phyloP scores from a whole-genome alignment of 1,284 basidiomycete species.

The Cutaneotrichosporon cutaneum region DNA sequence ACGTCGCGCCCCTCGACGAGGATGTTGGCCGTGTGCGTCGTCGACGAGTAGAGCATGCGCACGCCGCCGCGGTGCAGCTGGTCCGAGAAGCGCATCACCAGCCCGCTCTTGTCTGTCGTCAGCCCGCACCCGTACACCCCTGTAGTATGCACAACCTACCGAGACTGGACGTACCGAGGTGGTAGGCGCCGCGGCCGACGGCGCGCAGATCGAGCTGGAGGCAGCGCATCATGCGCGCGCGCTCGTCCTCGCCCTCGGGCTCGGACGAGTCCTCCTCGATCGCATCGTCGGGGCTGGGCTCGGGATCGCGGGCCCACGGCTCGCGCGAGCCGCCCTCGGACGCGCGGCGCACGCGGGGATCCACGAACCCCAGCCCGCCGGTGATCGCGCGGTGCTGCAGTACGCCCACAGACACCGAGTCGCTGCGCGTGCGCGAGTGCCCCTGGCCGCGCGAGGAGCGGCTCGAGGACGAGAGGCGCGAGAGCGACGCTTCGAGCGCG shows the following conservation, averaged over 20 bases:
- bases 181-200: slow-evolving; percentile 14
- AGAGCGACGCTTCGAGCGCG: background rate
- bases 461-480: background rate
- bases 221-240: slow-evolving; percentile 36
- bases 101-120: slow-evolving; percentile 55
- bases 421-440: slow-evolving; percentile 8
- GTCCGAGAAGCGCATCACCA: slow-evolving; percentile 71
- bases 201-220: slow-evolving; percentile 47
- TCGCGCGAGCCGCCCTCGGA: slow-evolving; percentile 13
- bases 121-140: background rate
- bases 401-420: slow-evolving; percentile 2
- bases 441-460: background rate
- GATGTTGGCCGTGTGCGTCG: slow-evolving; percentile 77
- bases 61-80: slow-evolving; percentile 68
- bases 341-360: slow-evolving; percentile 11
- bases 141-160: background rate
- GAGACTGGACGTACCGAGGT: slow-evolving; percentile 14
- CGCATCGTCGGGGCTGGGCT: background rate
- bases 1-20: slow-evolving; percentile 56
- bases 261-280: slow-evolving; percentile 2
- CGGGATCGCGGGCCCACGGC: background rate
- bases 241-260: background rate
- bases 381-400: background rate
- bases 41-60: slow-evolving; percentile 80
- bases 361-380: background rate